A percentile compares a stretch with the other conserved stretches of the same genome.
Evolutionary conservation across 2,329 filamentous ascomycete genomes (phyloP).

Genomic region (Botrytis medusae): DNA sequence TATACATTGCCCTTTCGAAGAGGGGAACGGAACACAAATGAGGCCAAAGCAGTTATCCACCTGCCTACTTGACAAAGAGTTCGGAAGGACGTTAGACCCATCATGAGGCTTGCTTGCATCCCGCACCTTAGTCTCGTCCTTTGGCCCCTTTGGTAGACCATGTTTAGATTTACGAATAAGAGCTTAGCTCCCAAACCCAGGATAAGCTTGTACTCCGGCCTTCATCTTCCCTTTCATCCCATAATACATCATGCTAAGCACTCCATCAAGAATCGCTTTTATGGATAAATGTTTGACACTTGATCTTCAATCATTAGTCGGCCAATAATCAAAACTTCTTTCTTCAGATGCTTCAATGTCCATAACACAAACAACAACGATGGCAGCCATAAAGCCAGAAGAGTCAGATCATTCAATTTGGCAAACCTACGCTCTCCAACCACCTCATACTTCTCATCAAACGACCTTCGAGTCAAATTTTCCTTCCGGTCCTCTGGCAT

Average conservation of each 20-base stretch:
- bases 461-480: conserved; percentile 35
- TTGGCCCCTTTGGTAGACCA: conserved; percentile 34
- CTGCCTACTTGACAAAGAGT: conserved; percentile 29
- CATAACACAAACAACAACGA: conserved; percentile 38
- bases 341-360: conserved; percentile 37
- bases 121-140: conserved; percentile 27
- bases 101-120: conserved; percentile 34
- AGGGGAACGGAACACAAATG: conserved; percentile 25
- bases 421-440: conserved; percentile 38
- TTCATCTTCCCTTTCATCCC: conserved; percentile 33
- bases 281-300: conserved; percentile 30
- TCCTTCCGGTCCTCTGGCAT: conserved; percentile 30
- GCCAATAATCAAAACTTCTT: conserved; percentile 28
- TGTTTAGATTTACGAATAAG: conserved; percentile 35
- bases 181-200: conserved; percentile 35
- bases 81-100: conserved; percentile 37
- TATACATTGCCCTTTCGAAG: conserved; percentile 28
- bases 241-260: conserved; percentile 26
- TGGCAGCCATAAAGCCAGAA: conserved; percentile 40
- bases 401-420: conserved; percentile 38
- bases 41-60: conserved; percentile 24
- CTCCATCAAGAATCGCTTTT: conserved; percentile 25
- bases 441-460: conserved; percentile 31
- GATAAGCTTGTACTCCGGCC: conserved; percentile 36
- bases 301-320: conserved; percentile 14